Conservation (phyloP, 2,329 filamentous ascomycete species). For the Truncatella angustata region DNA sequence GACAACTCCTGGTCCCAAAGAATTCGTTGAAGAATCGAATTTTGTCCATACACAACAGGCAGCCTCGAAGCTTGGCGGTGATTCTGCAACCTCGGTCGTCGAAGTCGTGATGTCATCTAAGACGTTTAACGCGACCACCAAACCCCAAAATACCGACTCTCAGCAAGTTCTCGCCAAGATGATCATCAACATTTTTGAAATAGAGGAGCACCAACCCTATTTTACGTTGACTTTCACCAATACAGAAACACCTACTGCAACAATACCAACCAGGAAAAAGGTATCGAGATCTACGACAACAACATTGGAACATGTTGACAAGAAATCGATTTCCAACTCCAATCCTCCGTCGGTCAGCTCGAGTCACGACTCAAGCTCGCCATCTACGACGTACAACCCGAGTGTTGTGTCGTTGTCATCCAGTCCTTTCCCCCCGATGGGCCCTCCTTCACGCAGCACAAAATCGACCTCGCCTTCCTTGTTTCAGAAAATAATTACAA, state of each 20-base stretch:
- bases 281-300: conserved; percentile 35
- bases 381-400: conserved; percentile 46
- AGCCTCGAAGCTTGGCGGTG: conserved; percentile 18
- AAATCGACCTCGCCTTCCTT: conserved; percentile 61
- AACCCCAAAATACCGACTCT: conserved; percentile 35
- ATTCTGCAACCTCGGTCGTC: conserved; percentile 59
- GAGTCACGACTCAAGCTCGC: conserved; percentile 46
- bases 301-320: conserved; percentile 43
- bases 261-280: conserved; percentile 33
- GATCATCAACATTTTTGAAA: conserved; percentile 73
- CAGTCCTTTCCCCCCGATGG: conserved; percentile 64
- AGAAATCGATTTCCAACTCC: conserved; percentile 40
- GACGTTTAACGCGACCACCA: conserved; percentile 37
- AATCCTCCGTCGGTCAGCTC: conserved; percentile 47
- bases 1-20: conserved; percentile 27
- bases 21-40: conserved; percentile 18
- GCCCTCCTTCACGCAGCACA: conserved; percentile 57
- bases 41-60: not conserved
- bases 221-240: conserved; percentile 75
- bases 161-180: conserved; percentile 63
- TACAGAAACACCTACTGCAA: conserved; percentile 40
- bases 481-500: conserved; percentile 68
- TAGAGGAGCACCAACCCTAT: conserved; percentile 65
- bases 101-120: conserved; percentile 65
- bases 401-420: conserved; percentile 50